Evolutionary conservation across 1,139 yeast genomes (phyloP), one percentile per base, ranked within the genome.

Genomic region (Blastobotrys serpentis): DNA sequence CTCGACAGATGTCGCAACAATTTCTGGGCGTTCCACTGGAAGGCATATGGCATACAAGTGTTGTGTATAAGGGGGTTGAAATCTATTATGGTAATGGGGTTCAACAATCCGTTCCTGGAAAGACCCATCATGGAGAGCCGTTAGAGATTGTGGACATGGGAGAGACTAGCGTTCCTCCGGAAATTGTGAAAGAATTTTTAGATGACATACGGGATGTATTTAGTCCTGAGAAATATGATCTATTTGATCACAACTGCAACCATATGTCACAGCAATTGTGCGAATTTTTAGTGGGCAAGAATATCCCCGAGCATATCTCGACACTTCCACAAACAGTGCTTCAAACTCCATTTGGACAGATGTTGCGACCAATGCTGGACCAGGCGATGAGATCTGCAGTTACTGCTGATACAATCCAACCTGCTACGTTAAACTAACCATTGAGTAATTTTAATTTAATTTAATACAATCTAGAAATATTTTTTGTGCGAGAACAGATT

Each of bases 241-340:
- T 83, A 53, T 81, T 83, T 53, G 76, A 76, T 48, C 82, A 82
- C 64, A 83, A 83, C 60, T 83, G 89, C 64, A 83, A 83, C 65
- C 85, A 83, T 56, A 82, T 83, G 66, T 74, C 84, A 13, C 77
- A 81, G 54, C 79, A 75, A 42, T 59, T 79, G 49, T 63, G 78
- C 43, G 82, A 82, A 55, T 82, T 83, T 55, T 67, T 82, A 53
- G 81, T 79, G 36, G 86, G 84, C 13, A 68, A 71, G 60, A 74
- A 59, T 68, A 78, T 66, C 66, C 84, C 71, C 46, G 71, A 57
- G 7, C 64, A 70, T 44, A 81, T 83, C 22, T 65, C 75, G 45
- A 65, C 71, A 21, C 69, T 82, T 40, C 88, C 89, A 0, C 72
- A 74, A 41, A 72, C 70, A 34, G 87, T 83, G 2, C 69, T 82